A percentile compares a stretch with the other conserved stretches of the same genome.
phyloP scores from a whole-genome alignment of 805 yeast species.

The Blastobotrys robertii region DNA sequence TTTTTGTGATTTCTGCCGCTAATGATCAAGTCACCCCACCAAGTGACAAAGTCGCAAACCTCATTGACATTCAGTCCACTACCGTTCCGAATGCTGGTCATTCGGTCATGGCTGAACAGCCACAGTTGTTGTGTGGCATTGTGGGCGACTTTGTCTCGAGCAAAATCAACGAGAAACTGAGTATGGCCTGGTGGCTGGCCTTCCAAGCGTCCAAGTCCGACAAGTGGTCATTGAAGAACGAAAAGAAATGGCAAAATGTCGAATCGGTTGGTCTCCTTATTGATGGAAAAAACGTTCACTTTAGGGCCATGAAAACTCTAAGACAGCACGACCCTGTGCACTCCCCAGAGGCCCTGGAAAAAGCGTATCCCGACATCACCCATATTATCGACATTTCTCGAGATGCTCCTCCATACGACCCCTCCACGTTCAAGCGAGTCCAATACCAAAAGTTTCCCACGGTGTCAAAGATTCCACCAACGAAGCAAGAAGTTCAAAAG shows the following conservation, averaged over 20 bases:
- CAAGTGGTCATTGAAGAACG: constrained; percentile 74
- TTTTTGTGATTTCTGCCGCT: constrained; percentile 50
- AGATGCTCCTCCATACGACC: constrained; percentile 60
- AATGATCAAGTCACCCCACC: constrained; percentile 49
- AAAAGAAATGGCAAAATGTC: constrained; percentile 56
- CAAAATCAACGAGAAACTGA: constrained; percentile 42
- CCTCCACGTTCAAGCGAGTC: constrained; percentile 42
- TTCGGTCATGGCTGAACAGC: constrained; percentile 51
- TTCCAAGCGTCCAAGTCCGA: constrained; percentile 42
- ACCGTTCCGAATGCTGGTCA: constrained; percentile 46
- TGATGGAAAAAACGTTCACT: constrained; percentile 30
- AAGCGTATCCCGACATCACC: constrained; percentile 38
- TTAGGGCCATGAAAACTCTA: constrained; percentile 67
- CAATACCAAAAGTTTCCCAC: constrained; percentile 65
- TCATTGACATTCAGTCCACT: constrained; percentile 29
- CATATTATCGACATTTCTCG: constrained; percentile 61
- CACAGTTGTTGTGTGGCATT: constrained; percentile 53
- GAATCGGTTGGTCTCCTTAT: constrained; percentile 34
- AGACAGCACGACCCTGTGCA: constrained; percentile 54
- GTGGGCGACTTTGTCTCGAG: constrained; percentile 47
- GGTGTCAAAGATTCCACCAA: constrained; percentile 69
- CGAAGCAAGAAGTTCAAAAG: constrained; percentile 44
- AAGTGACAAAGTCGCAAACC: constrained; percentile 23
- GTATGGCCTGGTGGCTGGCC: constrained; percentile 62
- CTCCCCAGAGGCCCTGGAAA: constrained; percentile 48